Base-by-base conservation (phyloP, 140 eudicot genomes). In the Anethum foeniculum region DNA sequence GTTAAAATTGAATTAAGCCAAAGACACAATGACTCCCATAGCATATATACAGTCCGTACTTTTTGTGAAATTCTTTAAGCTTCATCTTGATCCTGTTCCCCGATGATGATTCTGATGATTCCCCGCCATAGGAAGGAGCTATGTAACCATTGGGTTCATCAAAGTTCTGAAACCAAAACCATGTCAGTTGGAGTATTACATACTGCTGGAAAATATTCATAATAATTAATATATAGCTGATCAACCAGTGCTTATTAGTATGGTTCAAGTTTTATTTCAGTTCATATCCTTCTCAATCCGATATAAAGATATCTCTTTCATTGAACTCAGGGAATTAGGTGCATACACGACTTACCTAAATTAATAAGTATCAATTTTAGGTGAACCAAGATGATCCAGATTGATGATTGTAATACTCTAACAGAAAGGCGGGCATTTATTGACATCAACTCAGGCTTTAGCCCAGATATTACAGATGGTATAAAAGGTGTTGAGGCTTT, bases 31-130 rank as follows among this genome's bases (percentile, higher is more conserved):
- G 74, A 49, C 52, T 43, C 23, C 39, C 23, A 67, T 80, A 65
- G 23, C 6, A 1, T 41, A 62, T 38, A 34, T 47, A 62, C 16
- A 38, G 11, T 44, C 58, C 23, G 41, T 88, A 95, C 99, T 97
- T 95, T 78, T 88, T 83, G 79, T 89, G 99, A 75, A 95, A 88
- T 88, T 95, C 98, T 84, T 93, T 88, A 47, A 95, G 98, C 84
- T 88, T 89, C 99, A 91, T 90, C 91, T 86, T 95, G 47, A 95
- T 90, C 81, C 96, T 87, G 88, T 88, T 95, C 71, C 97, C 93
- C 21, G 98, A 91, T 71, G 99, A 89, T 75, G 92, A 85, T 75
- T 87, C 93, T 71, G 99, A 89, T 77, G 92, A 85, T 75, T 87
- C 93, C 67, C 83, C 98, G 19, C 88, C 98, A 77, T 62, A 87